Base-by-base conservation (phyloP, 257 asterid genomes). In the Ilex asprella region DNA sequence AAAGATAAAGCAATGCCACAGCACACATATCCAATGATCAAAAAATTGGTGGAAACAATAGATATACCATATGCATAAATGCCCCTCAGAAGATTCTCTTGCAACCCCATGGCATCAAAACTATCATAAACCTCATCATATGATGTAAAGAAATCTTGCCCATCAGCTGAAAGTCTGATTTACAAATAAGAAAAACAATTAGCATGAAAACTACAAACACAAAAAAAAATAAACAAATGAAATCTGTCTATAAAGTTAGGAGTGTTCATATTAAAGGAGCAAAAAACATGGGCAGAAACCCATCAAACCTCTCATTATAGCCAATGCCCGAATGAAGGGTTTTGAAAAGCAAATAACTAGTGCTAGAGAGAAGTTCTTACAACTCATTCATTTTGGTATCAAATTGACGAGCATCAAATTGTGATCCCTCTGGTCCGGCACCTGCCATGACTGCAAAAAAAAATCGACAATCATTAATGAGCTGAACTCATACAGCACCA, bases 71-170 rank as follows among this genome's bases (percentile, higher is more conserved):
- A 46, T 46, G 11, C 52, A 46, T 46, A 46, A 46, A 46, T 46
- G 30, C 27, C 57, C 30, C 57, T n/a, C 11, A 53, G 57, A 15
- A 53, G 57, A 21, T 53, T 53, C 30, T 53, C 57, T 53, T 53
- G 57, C 57, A 53, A 53, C 29, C 57, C 57, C 57, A 53, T 53
- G 11, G 27, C 4, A 10, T 53, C 57, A 53, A 53, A 53, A 14
- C 10, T 53, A 6, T 53, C 57, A 21, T n/a, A 53, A 53, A n/a
- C 57, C 57, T 53, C 57, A 16, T 53, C 57, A 53, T 53, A 53
- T 53, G 57, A 53, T 53, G 57, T 53, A 53, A 53, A 53, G 57
- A 15, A 53, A 53, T 53, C 27, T 16, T 53, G 57, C 30, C 57
- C 52, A 46, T 46, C 52, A 46, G 52, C 52, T 10, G 52, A 46